Evolutionary conservation across 352 stramenopile genomes (phyloP).

Genomic region (Globisporangium radiosum): DNA sequence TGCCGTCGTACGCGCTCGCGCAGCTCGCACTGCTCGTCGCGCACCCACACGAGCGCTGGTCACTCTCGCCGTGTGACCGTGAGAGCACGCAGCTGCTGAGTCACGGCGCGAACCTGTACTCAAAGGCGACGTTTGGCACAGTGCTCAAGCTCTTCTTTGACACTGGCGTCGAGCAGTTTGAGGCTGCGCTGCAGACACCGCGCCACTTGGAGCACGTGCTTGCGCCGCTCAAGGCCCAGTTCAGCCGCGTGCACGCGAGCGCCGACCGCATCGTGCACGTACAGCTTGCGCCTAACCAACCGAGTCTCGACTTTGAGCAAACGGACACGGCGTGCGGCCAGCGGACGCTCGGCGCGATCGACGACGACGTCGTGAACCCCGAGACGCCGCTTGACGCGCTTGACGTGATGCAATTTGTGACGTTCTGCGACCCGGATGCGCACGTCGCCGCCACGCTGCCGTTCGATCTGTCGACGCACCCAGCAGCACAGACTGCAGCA

Average conservation of each 20-base stretch:
- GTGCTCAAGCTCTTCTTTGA: constrained; percentile 85
- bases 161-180: constrained; percentile 58
- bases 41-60: constrained; percentile 49
- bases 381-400: constrained; percentile 70
- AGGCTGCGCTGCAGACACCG: constrained; percentile 44
- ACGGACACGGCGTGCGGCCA: constrained; percentile 80
- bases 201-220: constrained; percentile 52
- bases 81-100: constrained; percentile 67
- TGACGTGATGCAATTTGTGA: constrained; percentile 62
- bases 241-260: constrained; percentile 44
- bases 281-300: not conserved
- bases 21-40: constrained; percentile 68
- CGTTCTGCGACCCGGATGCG: constrained; percentile 61
- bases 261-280: constrained; percentile 25
- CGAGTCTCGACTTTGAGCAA: constrained; percentile 30
- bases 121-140: constrained; percentile 66
- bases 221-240: constrained; percentile 54
- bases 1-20: constrained; percentile 64
- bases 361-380: constrained; percentile 41
- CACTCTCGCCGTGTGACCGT: constrained; percentile 50
- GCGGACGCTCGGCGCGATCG: constrained; percentile 36
- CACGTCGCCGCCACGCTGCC: constrained; percentile 58
- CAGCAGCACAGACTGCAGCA: constrained; percentile 87
- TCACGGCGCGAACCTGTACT: constrained; percentile 77
- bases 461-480: constrained; percentile 91